These are phyloP conservation scores for Boletus barrowsii DNA, from an alignment of 768 basidiomycete genomes.

Conservation along the genomic window DNA sequence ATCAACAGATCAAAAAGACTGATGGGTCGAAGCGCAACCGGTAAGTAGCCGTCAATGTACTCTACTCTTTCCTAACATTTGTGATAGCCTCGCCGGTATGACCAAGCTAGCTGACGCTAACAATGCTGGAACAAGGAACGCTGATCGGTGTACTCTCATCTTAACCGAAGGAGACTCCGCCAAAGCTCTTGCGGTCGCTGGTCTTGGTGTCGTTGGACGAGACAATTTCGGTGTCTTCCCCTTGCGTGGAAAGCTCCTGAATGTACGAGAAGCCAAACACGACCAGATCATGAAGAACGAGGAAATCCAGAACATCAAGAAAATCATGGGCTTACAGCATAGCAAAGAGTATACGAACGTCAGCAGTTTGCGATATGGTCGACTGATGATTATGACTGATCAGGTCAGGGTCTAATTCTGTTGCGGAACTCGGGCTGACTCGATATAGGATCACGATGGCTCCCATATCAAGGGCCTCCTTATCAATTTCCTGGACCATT, in stretches of 20 bases:
- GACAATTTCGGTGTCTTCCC: constrained; percentile 99
- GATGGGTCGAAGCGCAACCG: constrained; percentile 88
- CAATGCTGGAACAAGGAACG: constrained; percentile 86
- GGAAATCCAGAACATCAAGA: constrained; percentile 96
- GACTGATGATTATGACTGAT: constrained; percentile 99
- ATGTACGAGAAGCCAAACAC: constrained; percentile 94
- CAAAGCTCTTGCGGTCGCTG: constrained; percentile 93
- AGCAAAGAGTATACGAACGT: constrained; percentile 80
- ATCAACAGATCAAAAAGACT: constrained; percentile 93
- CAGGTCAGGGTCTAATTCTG: constrained; percentile 55
- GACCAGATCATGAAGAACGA: constrained; percentile 98
- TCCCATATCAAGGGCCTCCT: constrained; percentile 99
- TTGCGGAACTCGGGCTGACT: not conserved
- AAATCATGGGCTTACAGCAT: constrained; percentile 95
- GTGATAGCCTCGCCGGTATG: constrained; percentile 75
- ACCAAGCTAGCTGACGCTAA: constrained; percentile 96
- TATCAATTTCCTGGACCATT: constrained; percentile 97
- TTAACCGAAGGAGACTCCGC: constrained; percentile 99
- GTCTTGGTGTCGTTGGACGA: constrained; percentile 90
- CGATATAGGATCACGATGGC: constrained; percentile 90
- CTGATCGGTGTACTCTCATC: constrained; percentile 86
- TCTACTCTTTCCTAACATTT: constrained; percentile 1
- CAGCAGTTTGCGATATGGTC: constrained; percentile 80
- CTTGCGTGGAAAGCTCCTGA: constrained; percentile 91
- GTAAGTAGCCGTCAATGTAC: constrained; percentile 38